These are phyloP conservation scores for Leishmania tropica DNA, from an alignment of 208 protist genomes.

Conservation along the genomic window DNA sequence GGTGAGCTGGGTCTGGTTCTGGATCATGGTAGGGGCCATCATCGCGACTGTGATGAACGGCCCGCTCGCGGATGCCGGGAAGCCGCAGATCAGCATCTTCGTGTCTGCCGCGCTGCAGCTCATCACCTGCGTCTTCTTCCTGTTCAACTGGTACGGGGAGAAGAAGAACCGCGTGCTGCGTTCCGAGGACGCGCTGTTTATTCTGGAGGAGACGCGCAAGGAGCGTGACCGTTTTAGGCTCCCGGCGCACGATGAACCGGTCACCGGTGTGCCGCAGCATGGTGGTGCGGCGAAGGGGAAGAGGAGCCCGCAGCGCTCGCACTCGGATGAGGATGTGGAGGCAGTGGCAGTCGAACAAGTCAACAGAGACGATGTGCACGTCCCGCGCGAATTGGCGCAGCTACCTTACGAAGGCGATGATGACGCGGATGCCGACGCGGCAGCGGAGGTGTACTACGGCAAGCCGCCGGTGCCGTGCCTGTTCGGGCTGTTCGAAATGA, in stretches of 20 bases:
- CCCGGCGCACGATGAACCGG: no score
- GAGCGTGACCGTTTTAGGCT: conserved; percentile 25
- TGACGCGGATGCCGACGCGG: conserved; percentile 6
- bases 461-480: conserved; percentile 20
- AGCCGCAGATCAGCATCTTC: conserved; percentile 52
- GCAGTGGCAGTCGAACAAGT: conserved; percentile 2
- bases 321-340: conserved; percentile 4
- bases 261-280: not conserved
- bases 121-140: conserved; percentile 47
- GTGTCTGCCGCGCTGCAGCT: conserved; percentile 64
- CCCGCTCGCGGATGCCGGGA: conserved; percentile 54
- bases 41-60: conserved; percentile 50
- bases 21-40: conserved; percentile 50
- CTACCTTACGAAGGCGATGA: conserved; percentile 1
- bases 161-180: conserved; percentile 55
- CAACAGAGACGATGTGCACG: not conserved
- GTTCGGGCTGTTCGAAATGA: conserved; percentile 61
- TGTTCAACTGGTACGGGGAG: conserved; percentile 79
- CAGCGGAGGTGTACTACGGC: conserved; percentile 20
- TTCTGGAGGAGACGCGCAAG: conserved; percentile 32
- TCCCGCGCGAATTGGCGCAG: not conserved
- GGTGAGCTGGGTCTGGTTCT: conserved; percentile 73
- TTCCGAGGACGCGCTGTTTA: conserved; percentile 37
- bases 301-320: conserved; percentile 12
- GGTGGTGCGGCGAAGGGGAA: not conserved